These are phyloP conservation scores for Auriscalpium orientale DNA, from an alignment of 768 basidiomycete species.

Conservation along the genomic window DNA sequence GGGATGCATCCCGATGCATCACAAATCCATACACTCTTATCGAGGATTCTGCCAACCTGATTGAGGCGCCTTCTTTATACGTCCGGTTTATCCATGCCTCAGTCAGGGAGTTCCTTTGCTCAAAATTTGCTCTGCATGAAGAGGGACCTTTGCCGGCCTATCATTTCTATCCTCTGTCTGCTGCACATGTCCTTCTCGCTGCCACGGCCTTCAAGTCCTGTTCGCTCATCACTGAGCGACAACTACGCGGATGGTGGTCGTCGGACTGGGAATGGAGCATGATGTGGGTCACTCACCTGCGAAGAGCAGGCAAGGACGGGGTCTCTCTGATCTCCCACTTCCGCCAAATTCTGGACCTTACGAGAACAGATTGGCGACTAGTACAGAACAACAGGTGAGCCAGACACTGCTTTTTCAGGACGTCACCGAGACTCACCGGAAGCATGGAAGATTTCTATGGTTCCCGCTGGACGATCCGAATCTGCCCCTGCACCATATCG, in stretches of 20 bases:
- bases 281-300: constrained; percentile 1
- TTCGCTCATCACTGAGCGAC: not conserved
- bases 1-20: constrained; percentile 1
- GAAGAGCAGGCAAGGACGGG: not conserved
- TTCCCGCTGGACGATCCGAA: not conserved
- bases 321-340: not conserved
- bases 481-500: constrained; percentile 1
- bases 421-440: not conserved
- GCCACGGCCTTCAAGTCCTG: not conserved
- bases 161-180: not conserved
- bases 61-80: not conserved
- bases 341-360: not conserved
- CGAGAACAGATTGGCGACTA: not conserved
- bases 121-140: not conserved
- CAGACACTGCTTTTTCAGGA: not conserved
- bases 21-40: not conserved
- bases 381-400: not conserved
- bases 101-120: constrained; percentile 1
- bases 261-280: not conserved
- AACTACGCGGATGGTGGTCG: no score
- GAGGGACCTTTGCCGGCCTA: not conserved
- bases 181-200: not conserved
- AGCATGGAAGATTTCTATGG: not conserved
- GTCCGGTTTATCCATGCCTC: constrained; percentile 2
- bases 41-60: constrained; percentile 3